Evolutionary conservation across 225 moss, liverwort and hornwort genomes (phyloP).

Genomic region (Polytrichum commune): DNA sequence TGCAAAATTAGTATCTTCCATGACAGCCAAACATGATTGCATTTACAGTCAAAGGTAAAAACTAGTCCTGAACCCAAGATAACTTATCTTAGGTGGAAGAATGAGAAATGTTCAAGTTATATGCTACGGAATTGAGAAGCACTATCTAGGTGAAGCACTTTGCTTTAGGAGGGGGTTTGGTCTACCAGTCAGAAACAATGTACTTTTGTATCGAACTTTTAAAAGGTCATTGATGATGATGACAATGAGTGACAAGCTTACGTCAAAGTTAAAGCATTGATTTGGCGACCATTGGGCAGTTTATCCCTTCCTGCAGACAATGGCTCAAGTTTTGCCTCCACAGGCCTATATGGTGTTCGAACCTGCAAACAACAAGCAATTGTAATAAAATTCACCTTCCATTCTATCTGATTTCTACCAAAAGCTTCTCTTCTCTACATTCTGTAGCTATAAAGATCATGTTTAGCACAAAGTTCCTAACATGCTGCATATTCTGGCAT

Average conservation of each 20-base stretch:
- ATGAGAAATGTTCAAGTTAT: no score
- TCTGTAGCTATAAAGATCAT: background rate
- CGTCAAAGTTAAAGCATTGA: conserved; percentile 85
- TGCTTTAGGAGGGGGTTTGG: no score
- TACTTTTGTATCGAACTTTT: no score
- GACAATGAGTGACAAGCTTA: conserved; percentile 22
- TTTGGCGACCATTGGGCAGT: conserved; percentile 86
- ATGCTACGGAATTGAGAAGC: background rate
- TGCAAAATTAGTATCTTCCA: background rate
- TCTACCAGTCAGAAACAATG: no score
- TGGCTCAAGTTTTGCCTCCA: conserved; percentile 80
- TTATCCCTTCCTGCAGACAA: conserved; percentile 92
- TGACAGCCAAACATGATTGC: background rate
- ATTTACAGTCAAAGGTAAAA: background rate
- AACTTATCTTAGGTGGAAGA: background rate
- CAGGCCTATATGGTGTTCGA: conserved; percentile 77
- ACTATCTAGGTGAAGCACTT: conserved; percentile 1
- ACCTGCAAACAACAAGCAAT: conserved; percentile 47
- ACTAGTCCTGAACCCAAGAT: background rate
- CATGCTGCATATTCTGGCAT: background rate
- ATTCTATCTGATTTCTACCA: background rate
- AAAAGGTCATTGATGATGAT: no score
- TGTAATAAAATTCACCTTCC: background rate
- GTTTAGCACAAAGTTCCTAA: background rate
- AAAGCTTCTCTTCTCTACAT: background rate